Evolutionary conservation across 495 filamentous ascomycete species (phyloP), one percentile per base, ranked within the genome.

Genomic region (Mytilinidion resinicola): DNA sequence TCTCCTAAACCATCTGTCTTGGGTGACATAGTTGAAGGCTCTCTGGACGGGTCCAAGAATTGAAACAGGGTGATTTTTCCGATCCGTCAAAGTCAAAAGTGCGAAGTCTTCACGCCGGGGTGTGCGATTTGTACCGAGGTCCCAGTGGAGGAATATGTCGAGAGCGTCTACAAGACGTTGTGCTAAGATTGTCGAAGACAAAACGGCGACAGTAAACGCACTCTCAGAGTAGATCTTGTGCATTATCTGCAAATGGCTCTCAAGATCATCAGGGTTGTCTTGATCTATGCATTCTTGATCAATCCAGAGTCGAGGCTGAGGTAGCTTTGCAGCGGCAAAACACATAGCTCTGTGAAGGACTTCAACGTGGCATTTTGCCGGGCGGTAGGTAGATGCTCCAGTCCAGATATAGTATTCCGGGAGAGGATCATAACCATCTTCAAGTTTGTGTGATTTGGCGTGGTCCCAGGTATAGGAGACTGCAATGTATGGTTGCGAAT

Each of bases 211-310:
- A 15, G 51, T 53, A 25, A 19, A 41, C n/a, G 11, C 1, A 38
- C 33, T 53, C 15, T 19, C 33, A 15, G 10, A 11, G 37, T 35
- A 39, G 5, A 53, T 53, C 12, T 30, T 19, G 11, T 53, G 21
- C 51, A 35, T 53, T 19, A 53, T 19, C 20, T 53, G 51, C 10
- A 53, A 9, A 12, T 53, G 51, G 41, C 8, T 43, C 34, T 30
- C 30, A 30, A 36, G 30, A 52, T 52, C 50, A 5, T n/a, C 9
- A 12, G 17, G 12, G 35, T 52, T 34, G 11, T 52, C 20, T 17
- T 52, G 17, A 4, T 52, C 30, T n/a, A 52, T 52, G 50, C 50
- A 52, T 34, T 52, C 19, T 34, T 30, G 50, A 14, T 52, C 50
- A 6, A 30, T 52, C 19, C 50, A 52, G 6, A 36, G 3, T 30